Conservation (phyloP, 805 yeast genomes). For the Grigorovia jiainica region DNA sequence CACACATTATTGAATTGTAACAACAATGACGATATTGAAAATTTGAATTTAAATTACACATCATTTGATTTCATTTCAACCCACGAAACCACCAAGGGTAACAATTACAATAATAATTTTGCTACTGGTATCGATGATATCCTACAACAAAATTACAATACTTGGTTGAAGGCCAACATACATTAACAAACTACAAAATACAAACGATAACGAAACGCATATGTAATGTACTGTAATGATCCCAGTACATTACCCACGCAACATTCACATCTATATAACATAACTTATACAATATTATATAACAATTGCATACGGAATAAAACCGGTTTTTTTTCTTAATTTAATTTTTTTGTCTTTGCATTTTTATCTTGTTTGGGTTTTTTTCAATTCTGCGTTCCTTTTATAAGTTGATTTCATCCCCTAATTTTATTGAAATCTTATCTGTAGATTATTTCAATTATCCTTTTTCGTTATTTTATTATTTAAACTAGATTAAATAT, state of each 20-base stretch:
- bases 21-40: background rate
- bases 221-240: too few species aligned
- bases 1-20: too few species aligned
- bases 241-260: too few species aligned
- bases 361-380: too few species aligned
- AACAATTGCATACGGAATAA: background rate
- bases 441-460: too few species aligned
- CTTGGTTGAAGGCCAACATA: background rate
- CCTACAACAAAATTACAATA: background rate
- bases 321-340: background rate
- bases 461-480: background rate
- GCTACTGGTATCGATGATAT: background rate
- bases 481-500: background rate
- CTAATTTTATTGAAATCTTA: background rate
- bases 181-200: background rate
- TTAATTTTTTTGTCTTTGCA: background rate
- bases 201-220: too few species aligned
- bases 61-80: conserved; percentile 13
- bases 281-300: too few species aligned
- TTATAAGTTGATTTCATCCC: background rate
- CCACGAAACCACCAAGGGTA: background rate
- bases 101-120: background rate
- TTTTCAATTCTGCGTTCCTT: too few species aligned
- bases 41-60: background rate
- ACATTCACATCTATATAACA: too few species aligned